Evolutionary conservation across 768 basidiomycete species (phyloP).

Genomic region (Psilocybe sp.): DNA sequence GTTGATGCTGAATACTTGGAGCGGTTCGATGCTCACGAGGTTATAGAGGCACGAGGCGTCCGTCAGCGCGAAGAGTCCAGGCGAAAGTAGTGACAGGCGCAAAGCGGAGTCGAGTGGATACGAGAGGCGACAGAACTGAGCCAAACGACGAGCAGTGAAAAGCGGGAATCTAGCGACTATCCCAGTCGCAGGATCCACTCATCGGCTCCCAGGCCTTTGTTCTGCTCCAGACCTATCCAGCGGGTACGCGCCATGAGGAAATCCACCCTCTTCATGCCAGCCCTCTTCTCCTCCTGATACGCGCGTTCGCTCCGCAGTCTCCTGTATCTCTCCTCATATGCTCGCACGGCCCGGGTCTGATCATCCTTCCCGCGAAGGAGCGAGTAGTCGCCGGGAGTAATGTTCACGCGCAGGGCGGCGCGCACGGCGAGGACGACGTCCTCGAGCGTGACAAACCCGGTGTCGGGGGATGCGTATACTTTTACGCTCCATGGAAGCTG

Average conservation of each 20-base stretch:
- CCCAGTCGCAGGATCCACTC: too few species aligned
- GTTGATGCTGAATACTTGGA: too few species aligned
- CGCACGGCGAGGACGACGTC: slow-evolving; percentile 50
- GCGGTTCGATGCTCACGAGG: too few species aligned
- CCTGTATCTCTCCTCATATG: slow-evolving; percentile 48
- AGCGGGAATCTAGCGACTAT: too few species aligned
- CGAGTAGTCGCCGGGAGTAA: slow-evolving; percentile 41
- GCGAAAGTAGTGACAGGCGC: too few species aligned
- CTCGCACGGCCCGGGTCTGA: slow-evolving; percentile 34
- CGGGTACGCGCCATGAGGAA: slow-evolving; percentile 44
- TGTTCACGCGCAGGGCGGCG: slow-evolving; percentile 37
- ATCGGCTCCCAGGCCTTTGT: too few species aligned
- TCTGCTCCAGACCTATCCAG: slow-evolving; percentile 37
- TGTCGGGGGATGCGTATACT: slow-evolving; percentile 23
- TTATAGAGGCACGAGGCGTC: too few species aligned
- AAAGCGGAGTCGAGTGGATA: too few species aligned
- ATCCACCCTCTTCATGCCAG: slow-evolving; percentile 57
- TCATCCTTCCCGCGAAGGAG: slow-evolving; percentile 29
- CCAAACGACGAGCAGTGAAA: too few species aligned
- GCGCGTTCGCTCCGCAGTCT: slow-evolving; percentile 29
- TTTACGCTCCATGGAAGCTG: slow-evolving; percentile 27
- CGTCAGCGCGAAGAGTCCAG: too few species aligned
- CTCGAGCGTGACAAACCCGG: slow-evolving; percentile 26
- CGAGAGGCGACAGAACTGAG: too few species aligned
- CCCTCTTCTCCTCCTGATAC: slow-evolving; percentile 44